These are phyloP conservation scores for Fragaria vesca DNA, from an alignment of 306 rosid genomes.

Conservation along the genomic window DNA sequence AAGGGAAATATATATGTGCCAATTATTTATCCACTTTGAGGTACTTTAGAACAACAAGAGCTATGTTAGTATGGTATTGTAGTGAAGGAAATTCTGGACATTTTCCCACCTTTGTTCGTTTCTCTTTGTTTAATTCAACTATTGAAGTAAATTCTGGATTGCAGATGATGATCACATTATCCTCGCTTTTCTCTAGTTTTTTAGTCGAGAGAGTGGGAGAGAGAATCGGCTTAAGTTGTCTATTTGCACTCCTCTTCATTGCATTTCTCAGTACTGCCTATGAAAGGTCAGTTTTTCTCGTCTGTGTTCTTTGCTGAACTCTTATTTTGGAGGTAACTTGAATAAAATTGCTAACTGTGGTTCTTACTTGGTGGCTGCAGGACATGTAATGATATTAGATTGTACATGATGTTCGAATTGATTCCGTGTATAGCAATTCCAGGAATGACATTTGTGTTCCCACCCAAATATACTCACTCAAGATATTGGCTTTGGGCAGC, in stretches of 20 bases:
- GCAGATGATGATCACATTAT: constrained; percentile 65
- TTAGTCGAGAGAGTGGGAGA: constrained; percentile 54
- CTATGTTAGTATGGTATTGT: not conserved
- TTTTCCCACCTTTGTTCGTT: not conserved
- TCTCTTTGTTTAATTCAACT: not conserved
- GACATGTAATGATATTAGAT: constrained; percentile 46
- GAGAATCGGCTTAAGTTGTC: constrained; percentile 44
- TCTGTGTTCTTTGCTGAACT: constrained; percentile 4
- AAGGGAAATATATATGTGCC: not conserved
- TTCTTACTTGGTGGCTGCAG: constrained; percentile 52
- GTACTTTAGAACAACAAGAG: not conserved
- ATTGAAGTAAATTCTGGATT: constrained; percentile 23
- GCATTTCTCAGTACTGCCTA: constrained; percentile 41
- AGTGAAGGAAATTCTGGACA: not conserved
- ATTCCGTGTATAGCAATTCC: constrained; percentile 55
- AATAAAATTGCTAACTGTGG: constrained; percentile 34
- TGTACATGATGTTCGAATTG: constrained; percentile 57
- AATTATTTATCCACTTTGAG: not conserved
- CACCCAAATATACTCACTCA: constrained; percentile 57
- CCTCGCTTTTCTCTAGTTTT: constrained; percentile 59
- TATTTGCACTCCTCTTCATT: constrained; percentile 40
- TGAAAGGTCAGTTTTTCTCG: constrained; percentile 41
- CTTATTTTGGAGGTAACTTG: constrained; percentile 15
- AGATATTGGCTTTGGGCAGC: constrained; percentile 60
- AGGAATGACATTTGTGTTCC: constrained; percentile 36